Evolutionary conservation across 176 grass and related monocot species (phyloP).

Genomic region (Hordeum vulgare): MorexV3_pseudomolecules_assembly NC_058524.1:236670404-236670903

Average conservation of each 20-base stretch:
- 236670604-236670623: conserved; percentile 51
- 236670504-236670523: conserved; percentile 81
- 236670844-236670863: conserved; percentile 52
- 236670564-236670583: conserved; percentile 49
- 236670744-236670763: conserved; percentile 63
- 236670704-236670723: conserved; percentile 82
- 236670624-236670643: conserved; percentile 58
- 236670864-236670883: conserved; percentile 47
- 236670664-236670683: conserved; percentile 61
- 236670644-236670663: conserved; percentile 86
- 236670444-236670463: conserved; percentile 3
- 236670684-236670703: conserved; percentile 64
- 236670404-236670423: not conserved
- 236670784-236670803: conserved; percentile 42
- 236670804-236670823: conserved; percentile 97
- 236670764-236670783: conserved; percentile 95
- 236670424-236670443: not conserved
- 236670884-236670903: conserved; percentile 74
- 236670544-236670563: conserved; percentile 78
- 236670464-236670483: conserved; percentile 7
- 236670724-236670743: conserved; percentile 64
- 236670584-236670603: conserved; percentile 65
- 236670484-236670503: conserved; percentile 33
- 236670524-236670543: conserved; percentile 78
- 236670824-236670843: conserved; percentile 89